Evolutionary conservation across 2,329 filamentous ascomycete genomes (phyloP).

Genomic region (Dryadomyces quercus-mongolicae): DNA sequence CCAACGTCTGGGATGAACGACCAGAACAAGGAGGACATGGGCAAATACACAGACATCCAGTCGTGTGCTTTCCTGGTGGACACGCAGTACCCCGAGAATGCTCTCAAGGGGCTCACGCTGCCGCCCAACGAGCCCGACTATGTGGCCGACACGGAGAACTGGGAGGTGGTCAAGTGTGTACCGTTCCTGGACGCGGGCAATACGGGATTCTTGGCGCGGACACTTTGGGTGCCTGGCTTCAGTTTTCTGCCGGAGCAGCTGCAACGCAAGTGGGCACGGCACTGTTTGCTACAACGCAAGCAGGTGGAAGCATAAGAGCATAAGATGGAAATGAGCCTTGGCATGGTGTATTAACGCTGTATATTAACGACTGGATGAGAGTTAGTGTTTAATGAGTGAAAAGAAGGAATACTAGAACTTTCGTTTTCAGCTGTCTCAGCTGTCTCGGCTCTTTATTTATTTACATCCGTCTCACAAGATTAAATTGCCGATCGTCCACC

Average conservation of each 20-base stretch:
- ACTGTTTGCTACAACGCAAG: constrained; percentile 57
- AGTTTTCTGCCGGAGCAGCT: constrained; percentile 56
- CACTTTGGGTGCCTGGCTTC: constrained; percentile 70
- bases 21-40: constrained; percentile 70
- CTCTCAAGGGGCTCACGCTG: constrained; percentile 19
- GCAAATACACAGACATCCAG: constrained; percentile 72
- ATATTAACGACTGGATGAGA: not conserved
- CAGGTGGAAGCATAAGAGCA: not conserved
- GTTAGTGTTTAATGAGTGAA: no score
- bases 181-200: constrained; percentile 68
- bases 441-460: no score
- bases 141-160: constrained; percentile 57
- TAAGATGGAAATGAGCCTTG: not conserved
- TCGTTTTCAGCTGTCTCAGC: no score
- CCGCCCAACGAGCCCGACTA: constrained; percentile 72
- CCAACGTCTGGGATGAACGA: constrained; percentile 83
- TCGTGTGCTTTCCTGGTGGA: constrained; percentile 80
- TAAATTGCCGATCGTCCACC: no score
- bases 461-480: no score
- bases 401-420: no score
- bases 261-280: constrained; percentile 71
- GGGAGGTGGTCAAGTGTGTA: constrained; percentile 66
- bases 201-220: constrained; percentile 62
- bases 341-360: not conserved
- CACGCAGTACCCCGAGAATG: constrained; percentile 57